phyloP scores from a whole-genome alignment of 78 protist genomes.

The Salpingoeca rosetta region DNA sequence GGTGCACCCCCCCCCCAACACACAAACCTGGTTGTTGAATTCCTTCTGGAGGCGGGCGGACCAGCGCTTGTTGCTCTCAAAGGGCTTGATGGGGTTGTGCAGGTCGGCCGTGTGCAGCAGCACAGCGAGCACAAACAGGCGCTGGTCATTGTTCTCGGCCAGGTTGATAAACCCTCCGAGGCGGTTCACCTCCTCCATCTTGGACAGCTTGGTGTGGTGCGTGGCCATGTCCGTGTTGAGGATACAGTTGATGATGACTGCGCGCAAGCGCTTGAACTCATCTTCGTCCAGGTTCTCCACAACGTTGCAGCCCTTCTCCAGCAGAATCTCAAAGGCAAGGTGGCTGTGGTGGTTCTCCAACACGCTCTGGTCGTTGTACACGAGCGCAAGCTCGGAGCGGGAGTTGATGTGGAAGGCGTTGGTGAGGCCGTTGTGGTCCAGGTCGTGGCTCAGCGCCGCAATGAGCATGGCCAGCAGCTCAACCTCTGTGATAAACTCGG shows the following conservation, averaged over 20 bases:
- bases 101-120: neutral
- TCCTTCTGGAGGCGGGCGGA: neutral
- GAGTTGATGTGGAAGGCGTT: conserved; percentile 16
- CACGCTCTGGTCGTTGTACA: conserved; percentile 20
- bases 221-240: conserved; percentile 35
- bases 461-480: conserved; percentile 18
- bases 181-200: too few species aligned
- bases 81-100: neutral
- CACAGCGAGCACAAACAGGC: too few species aligned
- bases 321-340: conserved; percentile 4
- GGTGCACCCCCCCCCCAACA: too few species aligned
- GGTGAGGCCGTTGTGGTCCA: conserved; percentile 30
- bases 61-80: neutral
- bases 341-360: conserved; percentile 43
- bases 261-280: conserved; percentile 4
- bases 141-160: too few species aligned
- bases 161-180: too few species aligned
- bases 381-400: neutral
- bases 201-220: conserved; percentile 8
- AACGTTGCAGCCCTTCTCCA: conserved; percentile 4
- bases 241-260: neutral
- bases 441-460: conserved; percentile 26
- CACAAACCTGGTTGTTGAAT: neutral
- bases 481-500: neutral
- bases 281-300: conserved; percentile 3